A percentile compares a stretch with the other conserved stretches of the same genome.
Evolutionary conservation across 768 basidiomycete genomes (phyloP).

Genomic region (Hypholoma fasciculare): DNA sequence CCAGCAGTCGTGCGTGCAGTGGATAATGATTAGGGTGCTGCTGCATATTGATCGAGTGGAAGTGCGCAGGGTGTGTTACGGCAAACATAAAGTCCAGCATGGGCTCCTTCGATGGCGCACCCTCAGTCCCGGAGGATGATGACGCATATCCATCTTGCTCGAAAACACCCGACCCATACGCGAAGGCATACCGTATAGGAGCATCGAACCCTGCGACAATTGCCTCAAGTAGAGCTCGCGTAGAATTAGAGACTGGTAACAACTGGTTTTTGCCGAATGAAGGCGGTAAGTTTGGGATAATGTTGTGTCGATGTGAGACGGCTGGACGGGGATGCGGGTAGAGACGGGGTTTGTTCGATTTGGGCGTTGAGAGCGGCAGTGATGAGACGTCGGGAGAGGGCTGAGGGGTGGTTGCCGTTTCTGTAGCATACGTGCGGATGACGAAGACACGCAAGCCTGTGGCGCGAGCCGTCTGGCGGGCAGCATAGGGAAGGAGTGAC

Average conservation of each 20-base stretch:
- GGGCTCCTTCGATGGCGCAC: slow-evolving; percentile 38
- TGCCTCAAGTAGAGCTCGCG: slow-evolving; percentile 75
- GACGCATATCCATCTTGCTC: slow-evolving; percentile 79
- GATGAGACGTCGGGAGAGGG: slow-evolving; percentile 31
- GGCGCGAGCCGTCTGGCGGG: slow-evolving; percentile 13
- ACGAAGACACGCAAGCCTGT: slow-evolving; percentile 23
- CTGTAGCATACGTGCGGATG: slow-evolving; percentile 45
- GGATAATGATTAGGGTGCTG: slow-evolving; percentile 93
- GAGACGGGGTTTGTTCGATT: slow-evolving; percentile 34
- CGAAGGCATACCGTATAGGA: slow-evolving; percentile 95
- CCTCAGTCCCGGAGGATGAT: neutral
- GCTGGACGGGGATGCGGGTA: slow-evolving; percentile 51
- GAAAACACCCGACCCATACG: slow-evolving; percentile 96
- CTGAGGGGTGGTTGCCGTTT: slow-evolving; percentile 32
- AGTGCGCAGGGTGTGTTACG: slow-evolving; percentile 89
- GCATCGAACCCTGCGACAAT: slow-evolving; percentile 83
- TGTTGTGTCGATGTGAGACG: slow-evolving; percentile 28
- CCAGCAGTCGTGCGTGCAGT: slow-evolving; percentile 79
- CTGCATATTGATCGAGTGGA: slow-evolving; percentile 94
- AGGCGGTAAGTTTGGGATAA: slow-evolving; percentile 60
- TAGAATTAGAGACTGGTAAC: slow-evolving; percentile 75
- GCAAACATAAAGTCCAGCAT: slow-evolving; percentile 98
- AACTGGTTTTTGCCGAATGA: slow-evolving; percentile 83
- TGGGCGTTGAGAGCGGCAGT: slow-evolving; percentile 26
- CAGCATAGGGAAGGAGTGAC: slow-evolving; percentile 19